phyloP scores from a whole-genome alignment of 2,329 filamentous ascomycete genomes.

The Boeremia exigua region DNA sequence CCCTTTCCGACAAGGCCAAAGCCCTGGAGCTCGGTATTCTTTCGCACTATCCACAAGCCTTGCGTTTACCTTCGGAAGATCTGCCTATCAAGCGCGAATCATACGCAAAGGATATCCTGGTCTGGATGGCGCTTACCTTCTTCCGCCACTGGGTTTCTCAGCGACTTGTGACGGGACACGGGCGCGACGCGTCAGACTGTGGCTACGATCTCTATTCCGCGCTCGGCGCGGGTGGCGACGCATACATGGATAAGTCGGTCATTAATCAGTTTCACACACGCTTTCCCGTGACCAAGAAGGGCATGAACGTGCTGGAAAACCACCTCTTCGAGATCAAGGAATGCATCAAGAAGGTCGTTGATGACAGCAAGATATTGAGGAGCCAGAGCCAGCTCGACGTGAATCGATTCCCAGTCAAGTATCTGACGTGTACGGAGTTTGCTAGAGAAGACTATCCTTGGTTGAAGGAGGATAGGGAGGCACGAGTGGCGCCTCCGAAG shows the following conservation, averaged over 20 bases:
- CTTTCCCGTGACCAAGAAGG: conserved; percentile 54
- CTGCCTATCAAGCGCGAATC: conserved; percentile 49
- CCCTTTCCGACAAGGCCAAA: conserved; percentile 34
- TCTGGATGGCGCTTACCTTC: conserved; percentile 58
- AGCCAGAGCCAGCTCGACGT: conserved; percentile 51
- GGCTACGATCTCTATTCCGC: conserved; percentile 55
- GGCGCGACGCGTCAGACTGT: conserved; percentile 50
- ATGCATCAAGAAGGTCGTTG: conserved; percentile 50
- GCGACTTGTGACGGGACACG: conserved; percentile 48
- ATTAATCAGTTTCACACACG: conserved; percentile 49
- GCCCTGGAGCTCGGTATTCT: conserved; percentile 36
- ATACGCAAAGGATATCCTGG: conserved; percentile 57
- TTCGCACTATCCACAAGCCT: conserved; percentile 35
- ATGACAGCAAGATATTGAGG: conserved; percentile 44
- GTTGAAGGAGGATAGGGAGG: conserved; percentile 24
- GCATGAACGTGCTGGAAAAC: conserved; percentile 50
- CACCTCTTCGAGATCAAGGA: conserved; percentile 52
- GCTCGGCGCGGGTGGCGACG: conserved; percentile 49
- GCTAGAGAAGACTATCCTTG: conserved; percentile 52
- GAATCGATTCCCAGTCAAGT: conserved; percentile 44
- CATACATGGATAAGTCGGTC: conserved; percentile 52
- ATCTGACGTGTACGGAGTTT: conserved; percentile 55
- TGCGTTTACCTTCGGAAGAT: conserved; percentile 32
- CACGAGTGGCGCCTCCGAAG: conserved; percentile 17
- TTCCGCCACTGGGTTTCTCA: conserved; percentile 57